These are phyloP conservation scores for Paramecium sexaurelia DNA, from an alignment of 73 alveolate species.

Conservation along the genomic window DNA sequence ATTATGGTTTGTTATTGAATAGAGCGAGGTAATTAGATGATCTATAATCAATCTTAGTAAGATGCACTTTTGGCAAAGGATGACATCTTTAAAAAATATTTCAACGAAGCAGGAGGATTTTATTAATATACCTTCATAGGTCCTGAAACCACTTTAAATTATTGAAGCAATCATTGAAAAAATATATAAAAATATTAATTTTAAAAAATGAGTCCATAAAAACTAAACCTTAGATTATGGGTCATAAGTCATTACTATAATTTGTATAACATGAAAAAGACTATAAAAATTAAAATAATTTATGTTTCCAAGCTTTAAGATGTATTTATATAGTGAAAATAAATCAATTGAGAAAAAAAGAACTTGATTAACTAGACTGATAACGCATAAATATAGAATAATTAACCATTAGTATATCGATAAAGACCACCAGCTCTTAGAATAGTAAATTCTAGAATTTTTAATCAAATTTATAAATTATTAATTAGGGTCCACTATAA, in stretches of 20 bases:
- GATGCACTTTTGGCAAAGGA: background rate
- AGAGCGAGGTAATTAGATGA: background rate
- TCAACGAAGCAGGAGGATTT: conserved; percentile 34
- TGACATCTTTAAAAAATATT: conserved; percentile 29
- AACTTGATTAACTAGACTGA: background rate
- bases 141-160: conserved; percentile 29
- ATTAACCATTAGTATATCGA: background rate
- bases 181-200: background rate
- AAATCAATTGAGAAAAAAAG: background rate
- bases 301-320: background rate
- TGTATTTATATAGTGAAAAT: background rate
- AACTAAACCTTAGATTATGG: background rate
- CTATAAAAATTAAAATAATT: background rate
- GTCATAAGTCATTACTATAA: background rate
- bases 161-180: conserved; percentile 24
- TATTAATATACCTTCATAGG: background rate
- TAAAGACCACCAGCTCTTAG: background rate
- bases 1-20: background rate
- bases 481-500: background rate
- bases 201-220: background rate
- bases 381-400: background rate
- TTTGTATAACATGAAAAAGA: background rate
- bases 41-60: background rate
- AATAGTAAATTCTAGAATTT: background rate
- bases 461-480: background rate